Percentiles rank a stretch among this genome's conserved stretches.
phyloP scores from a whole-genome alignment of 2,329 filamentous ascomycete genomes.

The Coniochaeta pulveracea region DNA sequence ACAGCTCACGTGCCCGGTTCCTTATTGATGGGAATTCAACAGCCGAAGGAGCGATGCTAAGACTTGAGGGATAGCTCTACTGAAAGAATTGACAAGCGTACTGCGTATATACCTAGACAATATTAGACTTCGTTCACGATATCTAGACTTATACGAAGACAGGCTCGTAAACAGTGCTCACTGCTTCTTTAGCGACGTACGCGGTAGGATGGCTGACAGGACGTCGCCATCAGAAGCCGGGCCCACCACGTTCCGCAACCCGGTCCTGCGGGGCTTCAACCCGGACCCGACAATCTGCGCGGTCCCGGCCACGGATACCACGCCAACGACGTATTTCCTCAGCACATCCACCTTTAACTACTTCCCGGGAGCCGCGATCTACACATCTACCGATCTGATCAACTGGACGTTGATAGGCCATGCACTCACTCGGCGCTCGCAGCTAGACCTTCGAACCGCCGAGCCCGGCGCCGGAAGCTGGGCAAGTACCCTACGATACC shows the following conservation, averaged over 20 bases:
- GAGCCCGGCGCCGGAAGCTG: slow-evolving; percentile 38
- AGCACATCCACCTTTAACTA: slow-evolving; percentile 52
- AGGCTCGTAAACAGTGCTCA: no score
- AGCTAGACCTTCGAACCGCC: slow-evolving; percentile 38
- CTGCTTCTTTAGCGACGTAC: no score
- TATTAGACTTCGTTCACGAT: no score
- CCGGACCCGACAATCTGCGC: slow-evolving; percentile 43
- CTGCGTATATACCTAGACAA: no score
- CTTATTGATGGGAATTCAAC: no score
- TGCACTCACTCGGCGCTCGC: slow-evolving; percentile 35
- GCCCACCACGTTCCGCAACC: slow-evolving; percentile 27
- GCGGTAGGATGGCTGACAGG: no score
- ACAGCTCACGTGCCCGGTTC: no score
- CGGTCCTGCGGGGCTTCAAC: slow-evolving; percentile 48
- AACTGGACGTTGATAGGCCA: slow-evolving; percentile 41
- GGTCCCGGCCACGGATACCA: slow-evolving; percentile 17
- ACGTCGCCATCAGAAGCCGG: slow-evolving; percentile 1
- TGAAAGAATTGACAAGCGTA: no score
- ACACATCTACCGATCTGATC: slow-evolving; percentile 40
- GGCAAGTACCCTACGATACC: slow-evolving; percentile 35
- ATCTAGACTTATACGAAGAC: no score
- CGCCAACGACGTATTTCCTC: slow-evolving; percentile 36
- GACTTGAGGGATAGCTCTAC: no score
- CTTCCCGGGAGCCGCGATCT: slow-evolving; percentile 50
- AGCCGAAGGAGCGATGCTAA: no score